A percentile compares a stretch with the other conserved stretches of the same genome.
These are phyloP conservation scores for Cadophora sp. DNA, from an alignment of 2,329 filamentous ascomycete genomes.

Conservation along the genomic window DNA sequence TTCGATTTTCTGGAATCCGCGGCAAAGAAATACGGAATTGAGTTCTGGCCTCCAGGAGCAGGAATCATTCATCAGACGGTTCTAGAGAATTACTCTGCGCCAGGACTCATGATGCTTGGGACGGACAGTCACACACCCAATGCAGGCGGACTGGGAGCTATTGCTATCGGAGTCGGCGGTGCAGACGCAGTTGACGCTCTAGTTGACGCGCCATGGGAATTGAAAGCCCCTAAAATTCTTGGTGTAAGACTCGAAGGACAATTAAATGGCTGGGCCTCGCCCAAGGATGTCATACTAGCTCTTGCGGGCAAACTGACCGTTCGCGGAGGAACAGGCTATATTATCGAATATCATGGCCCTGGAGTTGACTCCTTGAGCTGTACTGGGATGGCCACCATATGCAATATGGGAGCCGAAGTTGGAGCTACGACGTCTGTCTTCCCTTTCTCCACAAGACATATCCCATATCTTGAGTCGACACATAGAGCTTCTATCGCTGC, in stretches of 20 bases:
- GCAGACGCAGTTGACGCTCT: conserved; percentile 97
- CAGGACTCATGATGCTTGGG: conserved; percentile 97
- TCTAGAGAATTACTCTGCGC: conserved; percentile 96
- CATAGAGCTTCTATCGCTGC: conserved; percentile 62
- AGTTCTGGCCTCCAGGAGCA: conserved; percentile 93
- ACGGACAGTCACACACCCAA: conserved; percentile 98
- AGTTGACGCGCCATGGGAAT: conserved; percentile 95
- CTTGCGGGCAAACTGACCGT: conserved; percentile 92
- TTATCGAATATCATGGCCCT: conserved; percentile 93
- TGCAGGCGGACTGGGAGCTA: conserved; percentile 90
- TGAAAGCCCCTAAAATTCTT: conserved; percentile 91
- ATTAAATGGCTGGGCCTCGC: conserved; percentile 88
- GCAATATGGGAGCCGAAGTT: conserved; percentile 93
- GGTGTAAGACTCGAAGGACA: conserved; percentile 85
- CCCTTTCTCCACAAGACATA: conserved; percentile 85
- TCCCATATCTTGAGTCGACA: conserved; percentile 86
- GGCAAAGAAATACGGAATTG: conserved; percentile 87
- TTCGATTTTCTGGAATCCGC: conserved; percentile 97
- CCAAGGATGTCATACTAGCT: conserved; percentile 93
- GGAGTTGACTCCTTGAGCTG: conserved; percentile 88
- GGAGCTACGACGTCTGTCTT: conserved; percentile 80
- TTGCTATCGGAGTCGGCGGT: conserved; percentile 96
- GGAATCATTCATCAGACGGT: conserved; percentile 98
- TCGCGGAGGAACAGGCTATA: conserved; percentile 89
- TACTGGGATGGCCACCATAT: conserved; percentile 92